Evolutionary conservation across 106 monocot genomes (phyloP).

Genomic region (Dactylorhiza incarnata): DNA sequence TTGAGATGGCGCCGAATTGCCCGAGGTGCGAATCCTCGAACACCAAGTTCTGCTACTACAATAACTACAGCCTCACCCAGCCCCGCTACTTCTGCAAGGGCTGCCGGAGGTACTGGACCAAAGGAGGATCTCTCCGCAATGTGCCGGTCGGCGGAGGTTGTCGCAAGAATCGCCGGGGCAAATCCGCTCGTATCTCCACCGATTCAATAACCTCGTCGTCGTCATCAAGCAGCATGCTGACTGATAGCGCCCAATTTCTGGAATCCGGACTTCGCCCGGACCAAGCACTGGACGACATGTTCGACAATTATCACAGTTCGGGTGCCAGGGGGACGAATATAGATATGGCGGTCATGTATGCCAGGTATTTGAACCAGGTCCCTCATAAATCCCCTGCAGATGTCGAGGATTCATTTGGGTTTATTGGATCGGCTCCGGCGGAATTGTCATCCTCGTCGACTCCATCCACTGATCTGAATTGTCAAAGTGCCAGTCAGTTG

Average conservation of each 20-base stretch:
- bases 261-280: conserved; percentile 12
- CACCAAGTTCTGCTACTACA: conserved; percentile 58
- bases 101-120: conserved; percentile 27
- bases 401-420: neutral
- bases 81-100: conserved; percentile 36
- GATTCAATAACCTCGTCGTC: neutral
- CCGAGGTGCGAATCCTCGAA: conserved; percentile 34
- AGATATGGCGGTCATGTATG: conserved; percentile 13
- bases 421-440: neutral
- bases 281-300: conserved; percentile 11
- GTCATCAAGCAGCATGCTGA: neutral
- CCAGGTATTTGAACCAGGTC: conserved; percentile 10
- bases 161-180: conserved; percentile 19
- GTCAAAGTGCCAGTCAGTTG: neutral
- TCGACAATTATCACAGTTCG: neutral
- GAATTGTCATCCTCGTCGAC: neutral
- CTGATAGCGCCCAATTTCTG: neutral
- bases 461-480: conserved; percentile 3
- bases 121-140: conserved; percentile 22
- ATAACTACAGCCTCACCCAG: conserved; percentile 45
- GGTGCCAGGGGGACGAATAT: neutral
- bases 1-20: conserved; percentile 49
- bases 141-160: conserved; percentile 19
- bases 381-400: neutral
- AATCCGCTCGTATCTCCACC: neutral